Evolutionary conservation across 2,329 filamentous ascomycete species (phyloP).

Genomic region (Colletotrichum ledebouriae): DNA sequence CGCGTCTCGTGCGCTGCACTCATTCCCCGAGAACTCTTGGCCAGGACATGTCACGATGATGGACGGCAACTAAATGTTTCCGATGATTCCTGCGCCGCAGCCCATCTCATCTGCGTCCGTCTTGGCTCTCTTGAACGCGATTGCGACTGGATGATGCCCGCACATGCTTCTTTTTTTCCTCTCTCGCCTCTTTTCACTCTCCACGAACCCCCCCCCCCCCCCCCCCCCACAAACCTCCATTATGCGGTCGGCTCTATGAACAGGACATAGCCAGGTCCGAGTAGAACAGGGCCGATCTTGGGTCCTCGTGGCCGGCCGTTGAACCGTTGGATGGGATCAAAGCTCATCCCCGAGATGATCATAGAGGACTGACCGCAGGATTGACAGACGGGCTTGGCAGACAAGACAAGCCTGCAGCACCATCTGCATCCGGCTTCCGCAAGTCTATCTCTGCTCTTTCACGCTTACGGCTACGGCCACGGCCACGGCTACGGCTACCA

Average conservation of each 20-base stretch:
- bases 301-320: neutral
- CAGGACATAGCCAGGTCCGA: neutral
- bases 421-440: neutral
- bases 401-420: neutral
- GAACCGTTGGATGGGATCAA: neutral
- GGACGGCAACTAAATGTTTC: constrained; percentile 18
- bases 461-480: neutral
- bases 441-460: neutral
- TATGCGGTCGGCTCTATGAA: neutral
- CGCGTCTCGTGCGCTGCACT: constrained; percentile 21
- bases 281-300: neutral
- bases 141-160: neutral
- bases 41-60: constrained; percentile 24
- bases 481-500: neutral
- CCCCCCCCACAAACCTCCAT: neutral
- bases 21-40: constrained; percentile 32
- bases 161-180: neutral
- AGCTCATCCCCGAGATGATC: neutral
- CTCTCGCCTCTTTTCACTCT: no score
- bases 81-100: constrained; percentile 28
- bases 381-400: neutral
- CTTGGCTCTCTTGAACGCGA: constrained; percentile 6
- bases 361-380: neutral
- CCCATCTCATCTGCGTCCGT: constrained; percentile 18
- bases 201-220: no score